Conservation (phyloP, 306 rosid species). For the Styphnolobium japonicum region DNA sequence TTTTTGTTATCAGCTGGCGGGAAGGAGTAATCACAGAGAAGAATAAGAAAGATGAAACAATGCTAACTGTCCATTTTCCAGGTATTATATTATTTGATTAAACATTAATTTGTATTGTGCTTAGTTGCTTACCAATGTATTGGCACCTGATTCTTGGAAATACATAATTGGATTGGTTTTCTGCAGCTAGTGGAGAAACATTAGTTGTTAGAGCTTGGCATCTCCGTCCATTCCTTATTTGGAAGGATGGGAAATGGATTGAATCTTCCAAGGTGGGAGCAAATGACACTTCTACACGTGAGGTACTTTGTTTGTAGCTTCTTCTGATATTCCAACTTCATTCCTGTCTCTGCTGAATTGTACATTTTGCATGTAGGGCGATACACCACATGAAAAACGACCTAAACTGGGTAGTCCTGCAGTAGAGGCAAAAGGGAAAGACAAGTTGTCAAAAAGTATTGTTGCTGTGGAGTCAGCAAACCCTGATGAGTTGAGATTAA, state of each 20-base stretch:
- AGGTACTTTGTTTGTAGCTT: slow-evolving; percentile 48
- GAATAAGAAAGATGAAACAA: slow-evolving; percentile 73
- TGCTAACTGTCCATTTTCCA: slow-evolving; percentile 74
- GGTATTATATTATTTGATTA: slow-evolving; percentile 42
- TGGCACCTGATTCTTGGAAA: slow-evolving; percentile 2
- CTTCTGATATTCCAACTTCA: slow-evolving; percentile 10
- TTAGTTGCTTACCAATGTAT: not conserved
- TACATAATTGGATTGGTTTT: slow-evolving; percentile 19
- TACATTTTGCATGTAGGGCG: slow-evolving; percentile 56
- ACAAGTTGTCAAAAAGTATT: slow-evolving; percentile 36
- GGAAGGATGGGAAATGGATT: slow-evolving; percentile 95
- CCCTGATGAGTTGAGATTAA: slow-evolving; percentile 47
- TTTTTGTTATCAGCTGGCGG: slow-evolving; percentile 71
- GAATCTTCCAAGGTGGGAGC: slow-evolving; percentile 49
- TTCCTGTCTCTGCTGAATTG: slow-evolving; percentile 29
- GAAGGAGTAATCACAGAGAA: slow-evolving; percentile 88
- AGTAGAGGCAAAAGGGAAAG: slow-evolving; percentile 59
- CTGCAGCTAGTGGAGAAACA: slow-evolving; percentile 77
- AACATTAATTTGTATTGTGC: not conserved
- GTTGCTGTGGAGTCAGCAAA: slow-evolving; percentile 45
- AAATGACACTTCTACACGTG: slow-evolving; percentile 45
- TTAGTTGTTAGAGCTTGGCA: slow-evolving; percentile 81
- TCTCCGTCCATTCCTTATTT: slow-evolving; percentile 83
- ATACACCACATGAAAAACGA: slow-evolving; percentile 84
- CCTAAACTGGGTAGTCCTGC: slow-evolving; percentile 56